Conservation (phyloP, 306 rosid genomes). For the Arachis hypogaea region DNA sequence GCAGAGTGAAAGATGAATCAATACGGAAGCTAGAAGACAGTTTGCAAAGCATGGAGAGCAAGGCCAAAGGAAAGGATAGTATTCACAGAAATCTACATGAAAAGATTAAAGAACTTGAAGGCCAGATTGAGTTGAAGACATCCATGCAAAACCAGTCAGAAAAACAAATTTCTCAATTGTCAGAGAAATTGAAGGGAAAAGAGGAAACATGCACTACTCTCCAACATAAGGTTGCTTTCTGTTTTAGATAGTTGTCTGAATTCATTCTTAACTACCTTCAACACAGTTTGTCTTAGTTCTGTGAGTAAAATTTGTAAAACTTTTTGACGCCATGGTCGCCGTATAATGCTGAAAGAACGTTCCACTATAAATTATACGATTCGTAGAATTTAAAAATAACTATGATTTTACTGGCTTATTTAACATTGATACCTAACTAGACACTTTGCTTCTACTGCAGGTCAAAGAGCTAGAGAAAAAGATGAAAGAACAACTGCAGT, state of each 20-base stretch:
- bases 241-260: conserved; percentile 22
- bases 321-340: not conserved
- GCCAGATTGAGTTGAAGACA: conserved; percentile 67
- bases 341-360: not conserved
- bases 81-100: conserved; percentile 63
- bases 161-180: conserved; percentile 69
- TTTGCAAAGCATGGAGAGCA: conserved; percentile 71
- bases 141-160: conserved; percentile 68
- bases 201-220: conserved; percentile 71
- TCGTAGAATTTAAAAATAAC: conserved; percentile 6
- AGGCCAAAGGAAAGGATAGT: conserved; percentile 78
- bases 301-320: not conserved
- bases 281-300: conserved; percentile 10
- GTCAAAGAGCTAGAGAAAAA: conserved; percentile 75
- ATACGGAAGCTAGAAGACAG: conserved; percentile 75
- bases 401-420: not conserved
- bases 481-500: conserved; percentile 64
- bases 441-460: conserved; percentile 44
- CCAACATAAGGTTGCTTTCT: conserved; percentile 70
- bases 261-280: conserved; percentile 4
- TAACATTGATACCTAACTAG: conserved; percentile 29
- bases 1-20: conserved; percentile 73
- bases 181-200: conserved; percentile 65
- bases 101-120: conserved; percentile 83
- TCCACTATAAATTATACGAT: not conserved